phyloP scores from a whole-genome alignment of 306 rosid species.

The Inga leiocalycina region DNA sequence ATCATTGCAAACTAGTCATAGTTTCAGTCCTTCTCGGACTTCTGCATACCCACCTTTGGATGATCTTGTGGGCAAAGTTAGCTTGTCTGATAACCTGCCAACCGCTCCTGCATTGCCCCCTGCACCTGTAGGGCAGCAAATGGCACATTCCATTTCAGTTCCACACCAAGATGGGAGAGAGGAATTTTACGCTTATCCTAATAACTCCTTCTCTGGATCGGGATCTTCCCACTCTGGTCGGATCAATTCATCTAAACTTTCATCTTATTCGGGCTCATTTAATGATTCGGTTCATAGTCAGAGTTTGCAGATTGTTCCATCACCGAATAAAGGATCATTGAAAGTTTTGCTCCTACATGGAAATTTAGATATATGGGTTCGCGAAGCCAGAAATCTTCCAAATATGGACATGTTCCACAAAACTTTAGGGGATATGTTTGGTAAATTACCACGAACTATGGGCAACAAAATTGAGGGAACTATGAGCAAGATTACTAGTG shows the following conservation, averaged over 20 bases:
- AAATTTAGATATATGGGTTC: conserved; percentile 80
- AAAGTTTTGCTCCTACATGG: conserved; percentile 85
- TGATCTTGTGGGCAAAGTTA: conserved; percentile 54
- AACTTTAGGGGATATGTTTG: conserved; percentile 76
- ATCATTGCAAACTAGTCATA: conserved; percentile 25
- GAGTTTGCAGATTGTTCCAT: conserved; percentile 70
- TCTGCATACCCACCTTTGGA: conserved; percentile 70
- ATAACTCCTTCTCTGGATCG: conserved; percentile 51
- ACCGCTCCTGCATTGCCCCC: conserved; percentile 50
- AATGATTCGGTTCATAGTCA: conserved; percentile 60
- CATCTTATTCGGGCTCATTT: conserved; percentile 50
- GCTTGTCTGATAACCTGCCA: conserved; percentile 50
- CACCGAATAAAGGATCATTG: conserved; percentile 63
- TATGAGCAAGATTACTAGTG: conserved; percentile 73
- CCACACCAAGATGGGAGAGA: conserved; percentile 44
- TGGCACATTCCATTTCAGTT: conserved; percentile 45
- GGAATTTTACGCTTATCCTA: conserved; percentile 51
- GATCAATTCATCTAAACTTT: conserved; percentile 30
- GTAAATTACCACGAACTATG: conserved; percentile 58
- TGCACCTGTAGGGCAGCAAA: conserved; percentile 40
- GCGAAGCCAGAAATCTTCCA: conserved; percentile 77
- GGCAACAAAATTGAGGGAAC: conserved; percentile 64
- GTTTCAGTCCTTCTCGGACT: conserved; percentile 33
- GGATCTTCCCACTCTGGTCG: conserved; percentile 39
- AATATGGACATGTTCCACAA: conserved; percentile 98